Conservation (phyloP, 371 early-diverging fungal genomes). For the Mortierella sp. region DNA sequence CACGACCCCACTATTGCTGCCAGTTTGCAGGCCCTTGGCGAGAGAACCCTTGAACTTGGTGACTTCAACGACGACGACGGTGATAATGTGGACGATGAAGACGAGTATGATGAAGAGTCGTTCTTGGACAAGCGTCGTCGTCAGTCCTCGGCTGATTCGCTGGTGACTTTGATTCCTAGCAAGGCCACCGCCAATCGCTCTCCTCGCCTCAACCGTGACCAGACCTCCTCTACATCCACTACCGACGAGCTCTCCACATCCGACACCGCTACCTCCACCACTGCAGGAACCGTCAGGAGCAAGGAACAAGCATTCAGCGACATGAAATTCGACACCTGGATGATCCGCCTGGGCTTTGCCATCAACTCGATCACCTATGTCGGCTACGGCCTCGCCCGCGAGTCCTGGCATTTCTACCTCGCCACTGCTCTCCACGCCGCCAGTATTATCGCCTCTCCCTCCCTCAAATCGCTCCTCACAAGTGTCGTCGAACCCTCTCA, state of each 20-base stretch:
- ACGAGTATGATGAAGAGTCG: neutral
- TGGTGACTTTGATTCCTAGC: slow-evolving; percentile 10
- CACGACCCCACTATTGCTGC: slow-evolving; percentile 25
- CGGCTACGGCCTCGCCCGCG: slow-evolving; percentile 54
- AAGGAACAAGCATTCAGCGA: slow-evolving; percentile 36
- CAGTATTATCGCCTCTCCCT: slow-evolving; percentile 60
- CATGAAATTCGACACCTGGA: slow-evolving; percentile 63
- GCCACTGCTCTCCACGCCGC: slow-evolving; percentile 59
- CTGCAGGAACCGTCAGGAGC: neutral
- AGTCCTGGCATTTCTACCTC: slow-evolving; percentile 41
- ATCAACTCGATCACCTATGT: slow-evolving; percentile 58
- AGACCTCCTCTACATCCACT: neutral
- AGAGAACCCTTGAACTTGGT: slow-evolving; percentile 14
- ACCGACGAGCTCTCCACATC: neutral
- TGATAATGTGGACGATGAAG: neutral
- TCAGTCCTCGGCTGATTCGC: slow-evolving; percentile 30
- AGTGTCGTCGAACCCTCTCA: slow-evolving; percentile 63
- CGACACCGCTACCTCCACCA: neutral
- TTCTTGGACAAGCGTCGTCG: slow-evolving; percentile 13
- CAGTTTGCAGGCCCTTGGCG: slow-evolving; percentile 31
- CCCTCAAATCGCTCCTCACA: slow-evolving; percentile 62
- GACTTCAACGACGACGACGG: neutral
- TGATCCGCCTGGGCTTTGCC: slow-evolving; percentile 61
- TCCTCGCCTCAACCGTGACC: neutral
- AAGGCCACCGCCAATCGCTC: neutral